Base-by-base conservation (phyloP, 805 yeast species). In the Starmerella geochares region DNA sequence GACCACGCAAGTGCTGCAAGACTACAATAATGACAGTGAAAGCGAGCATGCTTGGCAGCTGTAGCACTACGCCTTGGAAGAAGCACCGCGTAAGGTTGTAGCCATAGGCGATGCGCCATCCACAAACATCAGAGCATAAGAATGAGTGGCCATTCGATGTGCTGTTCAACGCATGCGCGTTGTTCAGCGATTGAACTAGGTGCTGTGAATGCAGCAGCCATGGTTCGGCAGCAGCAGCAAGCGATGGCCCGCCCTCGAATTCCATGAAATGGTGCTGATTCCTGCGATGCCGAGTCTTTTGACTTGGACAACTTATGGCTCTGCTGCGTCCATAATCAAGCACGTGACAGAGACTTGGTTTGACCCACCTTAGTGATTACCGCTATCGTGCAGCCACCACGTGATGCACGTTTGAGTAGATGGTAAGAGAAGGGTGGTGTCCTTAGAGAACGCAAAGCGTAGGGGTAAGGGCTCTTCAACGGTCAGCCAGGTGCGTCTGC, bases 61-160 rank as follows among this genome's bases (percentile, higher is more conserved):
- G 59, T 24, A 63, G 49, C 24, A 68, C 52, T 4, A 60, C 56
- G 16, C 71, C 73, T 13, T 67, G 67, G 46, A 63, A 50, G 47
- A 69, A 70, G 53, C 73, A 69, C n/a, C 69, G 66, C 14, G 68
- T 61, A 44, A 68, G 50, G 32, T 52, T 61, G 44, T 54, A 60
- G 32, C 53, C 55, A 19, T 40, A 28, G 16, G 44, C 33, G 20
- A 50, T 33, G 10, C 24, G 29, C 58, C 58, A 56, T 11, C 59
- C 58, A 17, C 39, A 27, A 2, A 23, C 19, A 39, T 54, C 58
- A 3, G 32, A 3, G 28, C 60, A 57, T 40, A 56, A 19, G 19
- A 41, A 20, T 17, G 49, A 33, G 31, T 16, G 13, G 7, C 21
- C 19, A n/a, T 8, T n/a, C 9, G 20, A n/a, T 7, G 37, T 33